These are phyloP conservation scores for Striga asiatica DNA, from an alignment of 257 asterid species.

Conservation along the genomic window DNA sequence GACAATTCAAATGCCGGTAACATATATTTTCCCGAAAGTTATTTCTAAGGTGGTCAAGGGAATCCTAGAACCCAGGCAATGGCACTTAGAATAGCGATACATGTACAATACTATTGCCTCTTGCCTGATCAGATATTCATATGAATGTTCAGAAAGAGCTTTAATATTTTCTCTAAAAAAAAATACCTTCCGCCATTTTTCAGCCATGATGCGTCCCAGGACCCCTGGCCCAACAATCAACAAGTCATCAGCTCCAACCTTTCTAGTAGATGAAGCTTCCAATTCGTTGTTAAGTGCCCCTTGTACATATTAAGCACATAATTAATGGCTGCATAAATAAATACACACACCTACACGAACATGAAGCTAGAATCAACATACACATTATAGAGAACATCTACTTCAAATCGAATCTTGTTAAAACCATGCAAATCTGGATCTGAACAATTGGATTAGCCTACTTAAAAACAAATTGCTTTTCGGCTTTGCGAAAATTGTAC, in stretches of 20 bases:
- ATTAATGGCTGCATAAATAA: background rate
- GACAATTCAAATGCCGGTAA: no score
- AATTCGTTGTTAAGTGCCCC: conserved; percentile 37
- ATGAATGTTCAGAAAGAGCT: background rate
- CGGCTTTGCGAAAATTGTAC: no score
- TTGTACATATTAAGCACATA: conserved; percentile 19
- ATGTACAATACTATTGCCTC: background rate
- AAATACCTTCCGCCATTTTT: conserved; percentile 84
- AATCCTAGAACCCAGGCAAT: no score
- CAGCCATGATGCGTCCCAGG: conserved; percentile 85
- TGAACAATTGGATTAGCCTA: background rate
- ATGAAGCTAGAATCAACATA: background rate
- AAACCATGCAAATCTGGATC: background rate
- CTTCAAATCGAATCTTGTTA: background rate
- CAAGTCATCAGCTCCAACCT: conserved; percentile 63
- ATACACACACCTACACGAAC: background rate
- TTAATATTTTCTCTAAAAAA: background rate
- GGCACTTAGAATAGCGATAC: no score
- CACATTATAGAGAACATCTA: background rate
- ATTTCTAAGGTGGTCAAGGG: no score
- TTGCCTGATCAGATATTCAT: background rate
- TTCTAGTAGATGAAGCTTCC: conserved; percentile 40
- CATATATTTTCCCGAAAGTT: no score
- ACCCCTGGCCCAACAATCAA: conserved; percentile 97
- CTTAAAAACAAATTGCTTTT: background rate